Base-by-base conservation (phyloP, 148 eudicot species). In the Rhododendron molle region DNA sequence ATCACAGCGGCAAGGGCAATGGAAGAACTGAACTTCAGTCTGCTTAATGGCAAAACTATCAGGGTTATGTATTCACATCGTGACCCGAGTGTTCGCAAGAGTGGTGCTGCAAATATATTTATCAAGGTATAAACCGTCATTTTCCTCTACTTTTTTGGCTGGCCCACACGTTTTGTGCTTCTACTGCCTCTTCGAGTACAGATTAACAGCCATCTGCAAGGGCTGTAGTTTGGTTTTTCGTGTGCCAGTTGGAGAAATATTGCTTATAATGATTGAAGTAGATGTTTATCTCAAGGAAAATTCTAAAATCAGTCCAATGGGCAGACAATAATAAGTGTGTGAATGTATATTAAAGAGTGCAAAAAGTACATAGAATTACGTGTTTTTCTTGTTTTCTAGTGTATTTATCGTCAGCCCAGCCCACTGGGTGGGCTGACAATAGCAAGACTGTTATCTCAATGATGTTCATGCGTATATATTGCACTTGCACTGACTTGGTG, bases 61-160 rank as follows among this genome's bases (percentile, higher is more conserved):
- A 92, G 99, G 91, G 85, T 96, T 13, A 94, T 92, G 96, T 93
- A 92, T 87, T 95, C 98, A 18, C 92, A 96, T 81, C 94, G 98
- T 16, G 99, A 96, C 81, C 96, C 96, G 28, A 92, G 90, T 84
- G 74, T 87, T 4, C 98, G 98, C 65, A 92, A 87, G 83, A 95
- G 98, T 88, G 98, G 98, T 21, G 83, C 91, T 79, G 98, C 93
- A 80, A 97, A 95, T 86, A 94, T 97, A 16, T 97, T 93, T 84
- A 93, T 97, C 69, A 97, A 97, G 99, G 99, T 96, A 86, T 58
- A 7, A 16, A 34, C 36, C 20, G 15, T 49, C 5, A 15, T 1
- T 78, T 47, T 58, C 28, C 30, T 15, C 49, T 71, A 4, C 38
- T 30, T 71, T 71, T 13, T 14, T 4, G 38, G 38, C 38, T 12